These are phyloP conservation scores for Nephelium lappaceum DNA, from an alignment of 345 rosid genomes.

Conservation along the genomic window DNA sequence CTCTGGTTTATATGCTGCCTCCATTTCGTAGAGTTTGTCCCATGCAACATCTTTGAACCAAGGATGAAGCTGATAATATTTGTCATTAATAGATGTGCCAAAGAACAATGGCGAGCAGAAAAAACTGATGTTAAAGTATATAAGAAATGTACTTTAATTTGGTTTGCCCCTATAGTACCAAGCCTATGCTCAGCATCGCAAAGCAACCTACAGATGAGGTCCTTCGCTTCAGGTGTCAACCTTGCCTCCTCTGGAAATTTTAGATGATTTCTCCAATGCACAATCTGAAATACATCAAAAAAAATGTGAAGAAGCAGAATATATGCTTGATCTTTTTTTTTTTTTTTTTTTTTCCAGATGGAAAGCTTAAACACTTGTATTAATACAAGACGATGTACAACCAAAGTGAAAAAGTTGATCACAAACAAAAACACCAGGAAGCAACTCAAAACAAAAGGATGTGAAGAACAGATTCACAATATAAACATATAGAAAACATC, in stretches of 20 bases:
- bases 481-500: neutral
- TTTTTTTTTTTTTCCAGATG: too few relatives aligned
- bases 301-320: conserved; percentile 5
- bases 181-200: conserved; percentile 88
- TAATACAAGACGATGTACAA: neutral
- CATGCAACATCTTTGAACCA: conserved; percentile 89
- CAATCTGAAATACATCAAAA: conserved; percentile 54
- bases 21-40: conserved; percentile 80
- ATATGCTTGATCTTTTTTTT: neutral
- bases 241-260: conserved; percentile 83
- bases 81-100: conserved; percentile 21
- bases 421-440: neutral
- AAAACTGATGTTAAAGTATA: conserved; percentile 6
- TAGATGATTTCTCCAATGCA: conserved; percentile 83
- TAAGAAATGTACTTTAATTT: conserved; percentile 62
- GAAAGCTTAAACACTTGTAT: neutral
- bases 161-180: conserved; percentile 69
- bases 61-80: conserved; percentile 69
- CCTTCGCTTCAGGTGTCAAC: conserved; percentile 78
- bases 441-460: neutral
- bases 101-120: conserved; percentile 8
- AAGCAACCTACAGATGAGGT: conserved; percentile 75
- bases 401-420: neutral
- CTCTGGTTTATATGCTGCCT: conserved; percentile 90
- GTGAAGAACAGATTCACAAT: neutral